These are phyloP conservation scores for Fusarium secorum DNA, from an alignment of 2,329 filamentous ascomycete species.

Conservation along the genomic window DNA sequence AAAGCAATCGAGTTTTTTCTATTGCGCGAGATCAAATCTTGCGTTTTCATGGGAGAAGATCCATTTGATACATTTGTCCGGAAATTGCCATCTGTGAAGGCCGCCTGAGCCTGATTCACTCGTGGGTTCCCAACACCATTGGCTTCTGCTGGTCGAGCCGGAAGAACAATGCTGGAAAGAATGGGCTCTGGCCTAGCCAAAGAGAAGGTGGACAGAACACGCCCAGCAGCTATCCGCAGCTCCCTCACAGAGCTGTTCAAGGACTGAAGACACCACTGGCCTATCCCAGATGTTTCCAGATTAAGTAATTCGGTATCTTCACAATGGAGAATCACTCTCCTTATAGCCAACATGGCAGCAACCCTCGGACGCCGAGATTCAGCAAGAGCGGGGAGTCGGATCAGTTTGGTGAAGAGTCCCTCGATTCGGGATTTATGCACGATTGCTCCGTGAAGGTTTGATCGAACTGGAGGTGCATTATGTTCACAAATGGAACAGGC, in stretches of 20 bases:
- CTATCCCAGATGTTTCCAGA: conserved; percentile 71
- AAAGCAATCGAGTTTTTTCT: conserved; percentile 74
- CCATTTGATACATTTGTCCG: conserved; percentile 6
- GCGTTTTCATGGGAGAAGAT: conserved; percentile 24
- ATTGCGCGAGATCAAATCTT: conserved; percentile 52
- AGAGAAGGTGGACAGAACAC: conserved; percentile 72
- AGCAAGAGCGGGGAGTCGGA: conserved; percentile 55
- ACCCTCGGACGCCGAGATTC: conserved; percentile 70
- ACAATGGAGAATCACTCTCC: conserved; percentile 74
- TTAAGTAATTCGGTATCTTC: conserved; percentile 66
- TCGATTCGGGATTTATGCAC: conserved; percentile 51
- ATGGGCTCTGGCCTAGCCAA: conserved; percentile 38
- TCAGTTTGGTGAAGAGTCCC: conserved; percentile 55
- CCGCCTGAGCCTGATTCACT: conserved; percentile 11
- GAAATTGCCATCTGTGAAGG: not conserved
- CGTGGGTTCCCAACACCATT: not conserved
- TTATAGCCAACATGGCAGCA: conserved; percentile 74
- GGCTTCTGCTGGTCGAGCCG: conserved; percentile 3
- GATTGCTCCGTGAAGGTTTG: conserved; percentile 6
- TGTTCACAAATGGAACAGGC: conserved; percentile 43
- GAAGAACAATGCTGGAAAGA: conserved; percentile 12
- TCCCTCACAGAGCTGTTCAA: conserved; percentile 86
- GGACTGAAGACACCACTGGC: conserved; percentile 82
- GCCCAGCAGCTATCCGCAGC: conserved; percentile 80
- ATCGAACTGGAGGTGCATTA: not conserved